Conservation (phyloP, 1,139 yeast species). For the Zygoascus sp. region DNA sequence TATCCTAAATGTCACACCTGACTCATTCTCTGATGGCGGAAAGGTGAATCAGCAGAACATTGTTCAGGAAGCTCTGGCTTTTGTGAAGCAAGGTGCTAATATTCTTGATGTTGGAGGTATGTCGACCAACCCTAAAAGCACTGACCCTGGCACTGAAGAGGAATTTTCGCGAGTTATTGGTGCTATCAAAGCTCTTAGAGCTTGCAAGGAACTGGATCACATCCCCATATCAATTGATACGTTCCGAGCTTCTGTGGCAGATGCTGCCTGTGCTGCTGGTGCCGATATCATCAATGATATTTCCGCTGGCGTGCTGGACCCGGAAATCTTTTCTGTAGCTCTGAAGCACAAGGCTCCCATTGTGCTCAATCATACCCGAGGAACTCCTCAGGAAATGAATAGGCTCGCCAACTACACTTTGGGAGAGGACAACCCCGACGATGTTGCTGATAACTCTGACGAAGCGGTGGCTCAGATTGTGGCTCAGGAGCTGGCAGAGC, state of each 20-base stretch:
- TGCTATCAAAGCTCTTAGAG: constrained; percentile 57
- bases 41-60: constrained; percentile 40
- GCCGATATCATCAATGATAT: constrained; percentile 92
- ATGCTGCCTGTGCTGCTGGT: constrained; percentile 62
- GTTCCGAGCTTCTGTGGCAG: constrained; percentile 71
- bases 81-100: constrained; percentile 54
- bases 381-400: constrained; percentile 72
- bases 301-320: constrained; percentile 74
- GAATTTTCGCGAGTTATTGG: constrained; percentile 67
- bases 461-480: constrained; percentile 45
- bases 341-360: constrained; percentile 67
- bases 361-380: constrained; percentile 79
- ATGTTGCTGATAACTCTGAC: constrained; percentile 31
- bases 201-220: constrained; percentile 38
- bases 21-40: constrained; percentile 94
- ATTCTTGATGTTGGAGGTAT: constrained; percentile 92
- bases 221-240: constrained; percentile 77
- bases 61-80: constrained; percentile 37
- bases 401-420: constrained; percentile 51
- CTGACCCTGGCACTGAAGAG: constrained; percentile 53
- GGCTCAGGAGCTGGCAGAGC: constrained; percentile 58
- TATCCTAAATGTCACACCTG: constrained; percentile 84
- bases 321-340: constrained; percentile 58
- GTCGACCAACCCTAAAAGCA: constrained; percentile 81
- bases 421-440: constrained; percentile 23